These are phyloP conservation scores for Nakazawaea siamensis DNA, from an alignment of 805 yeast species.

Conservation along the genomic window DNA sequence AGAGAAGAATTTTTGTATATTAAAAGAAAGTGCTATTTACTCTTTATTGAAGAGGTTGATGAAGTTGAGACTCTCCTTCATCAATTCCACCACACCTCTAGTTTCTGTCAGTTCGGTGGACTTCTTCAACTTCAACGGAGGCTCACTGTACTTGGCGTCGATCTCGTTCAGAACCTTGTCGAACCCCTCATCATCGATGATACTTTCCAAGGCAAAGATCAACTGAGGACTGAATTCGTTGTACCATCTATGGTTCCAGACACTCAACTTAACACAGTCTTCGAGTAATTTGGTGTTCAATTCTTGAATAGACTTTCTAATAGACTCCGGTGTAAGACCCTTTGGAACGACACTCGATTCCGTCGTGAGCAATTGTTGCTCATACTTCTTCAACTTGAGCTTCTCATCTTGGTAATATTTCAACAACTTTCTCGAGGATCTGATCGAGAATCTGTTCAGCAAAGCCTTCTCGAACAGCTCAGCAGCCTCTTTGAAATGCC, in stretches of 20 bases:
- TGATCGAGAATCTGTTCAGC: conserved; percentile 68
- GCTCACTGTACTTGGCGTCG: conserved; percentile 51
- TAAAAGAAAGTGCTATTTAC: not conserved
- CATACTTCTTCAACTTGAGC: conserved; percentile 19
- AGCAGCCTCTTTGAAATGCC: conserved; percentile 82
- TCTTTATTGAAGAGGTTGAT: conserved; percentile 30
- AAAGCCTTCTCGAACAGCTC: conserved; percentile 74
- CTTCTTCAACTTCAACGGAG: conserved; percentile 9
- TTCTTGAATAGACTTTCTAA: conserved; percentile 28
- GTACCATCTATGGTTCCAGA: conserved; percentile 99
- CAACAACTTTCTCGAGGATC: conserved; percentile 67
- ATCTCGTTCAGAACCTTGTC: conserved; percentile 69
- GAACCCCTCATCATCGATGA: conserved; percentile 71
- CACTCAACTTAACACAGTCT: conserved; percentile 65
- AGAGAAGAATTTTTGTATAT: not conserved
- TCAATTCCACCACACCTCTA: conserved; percentile 48
- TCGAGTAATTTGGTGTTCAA: conserved; percentile 56
- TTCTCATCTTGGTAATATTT: conserved; percentile 52
- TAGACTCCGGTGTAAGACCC: conserved; percentile 15
- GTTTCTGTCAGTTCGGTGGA: conserved; percentile 19
- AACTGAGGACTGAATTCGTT: conserved; percentile 76
- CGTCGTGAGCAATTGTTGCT: conserved; percentile 19
- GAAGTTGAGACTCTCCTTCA: conserved; percentile 43
- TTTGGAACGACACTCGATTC: conserved; percentile 10
- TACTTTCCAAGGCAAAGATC: conserved; percentile 43